Evolutionary conservation across 2,329 filamentous ascomycete genomes (phyloP).

Genomic region (Tolypocladium paradoxum): DNA sequence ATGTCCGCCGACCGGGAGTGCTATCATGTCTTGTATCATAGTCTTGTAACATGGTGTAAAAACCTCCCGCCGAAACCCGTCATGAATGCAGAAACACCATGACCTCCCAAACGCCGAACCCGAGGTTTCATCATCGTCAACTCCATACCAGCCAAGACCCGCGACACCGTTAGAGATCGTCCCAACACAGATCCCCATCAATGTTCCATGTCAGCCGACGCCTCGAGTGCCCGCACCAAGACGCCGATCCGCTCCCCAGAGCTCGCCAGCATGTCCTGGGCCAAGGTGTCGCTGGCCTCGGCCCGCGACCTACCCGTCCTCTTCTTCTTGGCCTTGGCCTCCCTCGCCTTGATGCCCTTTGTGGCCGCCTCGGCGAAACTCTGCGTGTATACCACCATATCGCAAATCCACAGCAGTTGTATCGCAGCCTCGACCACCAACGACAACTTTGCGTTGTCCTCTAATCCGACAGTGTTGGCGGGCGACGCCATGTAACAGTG

Average conservation of each 20-base stretch:
- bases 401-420: conserved; percentile 35
- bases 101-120: background rate
- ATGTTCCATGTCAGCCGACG: conserved; percentile 8
- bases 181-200: conserved; percentile 2
- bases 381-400: conserved; percentile 22
- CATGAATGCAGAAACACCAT: background rate
- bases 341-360: conserved; percentile 37
- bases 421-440: conserved; percentile 57
- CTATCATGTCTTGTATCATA: background rate
- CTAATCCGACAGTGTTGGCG: conserved; percentile 46
- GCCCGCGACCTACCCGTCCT: conserved; percentile 21
- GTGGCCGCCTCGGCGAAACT: conserved; percentile 28
- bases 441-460: conserved; percentile 65
- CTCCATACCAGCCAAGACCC: too few relatives aligned
- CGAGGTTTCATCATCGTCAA: background rate
- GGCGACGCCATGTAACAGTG: conserved; percentile 55
- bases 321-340: conserved; percentile 33
- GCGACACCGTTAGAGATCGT: background rate
- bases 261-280: conserved; percentile 30
- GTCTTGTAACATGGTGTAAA: background rate
- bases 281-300: conserved; percentile 27
- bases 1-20: background rate
- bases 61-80: background rate
- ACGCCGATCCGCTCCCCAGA: conserved; percentile 32
- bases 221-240: conserved; percentile 25